Percentiles rank a stretch among this genome's conserved stretches.
Evolutionary conservation across 768 basidiomycete species (phyloP).

Genomic region (Macrolepiota fuliginosa): DNA sequence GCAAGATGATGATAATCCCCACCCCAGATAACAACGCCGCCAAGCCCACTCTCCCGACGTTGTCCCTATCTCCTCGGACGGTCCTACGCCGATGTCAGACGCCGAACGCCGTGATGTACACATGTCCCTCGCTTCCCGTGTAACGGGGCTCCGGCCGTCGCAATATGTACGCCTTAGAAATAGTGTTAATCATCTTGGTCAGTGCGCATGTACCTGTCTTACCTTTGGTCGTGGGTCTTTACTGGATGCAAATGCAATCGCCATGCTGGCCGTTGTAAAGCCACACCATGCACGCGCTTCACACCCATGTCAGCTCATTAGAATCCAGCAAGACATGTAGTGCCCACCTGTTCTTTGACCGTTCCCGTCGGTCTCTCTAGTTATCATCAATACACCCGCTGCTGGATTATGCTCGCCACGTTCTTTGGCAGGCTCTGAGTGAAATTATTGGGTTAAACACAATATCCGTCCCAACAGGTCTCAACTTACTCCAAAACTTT

Average conservation of each 20-base stretch:
- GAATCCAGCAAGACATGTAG: not conserved
- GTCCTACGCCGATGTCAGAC: conserved; percentile 3
- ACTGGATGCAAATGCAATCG: conserved; percentile 67
- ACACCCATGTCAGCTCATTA: not conserved
- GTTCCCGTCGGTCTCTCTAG: conserved; percentile 36
- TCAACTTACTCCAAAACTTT: conserved; percentile 50
- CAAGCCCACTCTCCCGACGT: conserved; percentile 8
- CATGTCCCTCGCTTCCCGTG: conserved; percentile 30
- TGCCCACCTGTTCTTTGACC: conserved; percentile 18
- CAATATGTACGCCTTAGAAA: conserved; percentile 36
- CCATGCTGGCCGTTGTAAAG: conserved; percentile 83
- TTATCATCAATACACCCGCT: conserved; percentile 63
- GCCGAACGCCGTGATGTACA: conserved; percentile 56
- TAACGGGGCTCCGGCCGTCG: conserved; percentile 31
- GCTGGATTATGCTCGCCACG: conserved; percentile 46
- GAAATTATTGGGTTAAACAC: conserved; percentile 8
- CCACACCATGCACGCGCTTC: conserved; percentile 78
- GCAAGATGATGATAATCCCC: conserved; percentile 8
- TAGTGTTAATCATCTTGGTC: not conserved
- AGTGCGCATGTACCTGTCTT: conserved; percentile 9
- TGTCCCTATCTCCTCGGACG: conserved; percentile 13
- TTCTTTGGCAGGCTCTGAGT: conserved; percentile 31
- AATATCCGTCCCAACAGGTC: not conserved
- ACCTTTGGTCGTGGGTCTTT: conserved; percentile 58
- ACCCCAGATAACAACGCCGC: not conserved